Evolutionary conservation across 2,329 filamentous ascomycete genomes (phyloP), one percentile per base, ranked within the genome.

Genomic region (Zopfia rhizophila): DNA sequence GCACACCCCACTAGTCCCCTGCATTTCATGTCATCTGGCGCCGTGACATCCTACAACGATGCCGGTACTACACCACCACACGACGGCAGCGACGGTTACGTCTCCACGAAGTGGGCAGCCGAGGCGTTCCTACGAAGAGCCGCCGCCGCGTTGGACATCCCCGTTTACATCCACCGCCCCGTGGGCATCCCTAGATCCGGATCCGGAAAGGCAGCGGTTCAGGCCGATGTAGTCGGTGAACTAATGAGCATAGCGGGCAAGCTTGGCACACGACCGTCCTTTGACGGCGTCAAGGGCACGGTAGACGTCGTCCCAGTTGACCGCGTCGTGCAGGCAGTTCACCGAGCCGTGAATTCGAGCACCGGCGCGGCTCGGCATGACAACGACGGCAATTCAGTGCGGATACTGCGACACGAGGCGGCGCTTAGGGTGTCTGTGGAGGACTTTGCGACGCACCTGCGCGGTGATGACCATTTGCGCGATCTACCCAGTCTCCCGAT

Each of bases 291-390:
- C 31, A 43, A 32, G 23, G 45, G 45, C 17, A 42, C 30, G 38
- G 43, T 48, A 30, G 45, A 48, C 31, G 14, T 47, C 21, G 30
- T n/a, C n/a, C n/a, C n/a, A n/a, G n/a, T n/a, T n/a, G n/a, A n/a
- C n/a, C n/a, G n/a, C n/a, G n/a, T n/a, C n/a, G n/a, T n/a, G n/a
- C n/a, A n/a, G n/a, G n/a, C n/a, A n/a, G n/a, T n/a, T n/a, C n/a
- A n/a, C n/a, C n/a, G n/a, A n/a, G n/a, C n/a, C n/a, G n/a, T n/a
- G n/a, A n/a, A n/a, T n/a, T n/a, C n/a, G n/a, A n/a, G n/a, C n/a
- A n/a, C n/a, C n/a, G n/a, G n/a, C n/a, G n/a, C n/a, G n/a, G n/a
- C n/a, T n/a, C n/a, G n/a, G n/a, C n/a, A n/a, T n/a, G n/a, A n/a
- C n/a, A n/a, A n/a, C n/a, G n/a, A n/a, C n/a, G n/a, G n/a, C n/a